These are phyloP conservation scores for Fusarium beomiforme DNA, from an alignment of 2,329 filamentous ascomycete species.

Conservation along the genomic window DNA sequence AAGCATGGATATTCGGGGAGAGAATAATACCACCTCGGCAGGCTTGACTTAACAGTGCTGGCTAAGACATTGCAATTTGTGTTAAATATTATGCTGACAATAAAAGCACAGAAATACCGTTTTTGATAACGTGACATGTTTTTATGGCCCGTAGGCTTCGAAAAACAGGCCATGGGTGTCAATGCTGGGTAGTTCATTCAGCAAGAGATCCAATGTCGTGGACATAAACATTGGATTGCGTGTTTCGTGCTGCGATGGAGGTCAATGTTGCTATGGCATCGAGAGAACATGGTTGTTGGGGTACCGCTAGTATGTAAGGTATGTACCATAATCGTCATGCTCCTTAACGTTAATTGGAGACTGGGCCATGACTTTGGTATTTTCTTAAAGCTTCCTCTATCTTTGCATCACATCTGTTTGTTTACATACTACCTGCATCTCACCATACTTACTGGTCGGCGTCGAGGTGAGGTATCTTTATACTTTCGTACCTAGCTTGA, in stretches of 20 bases:
- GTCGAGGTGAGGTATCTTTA: neutral
- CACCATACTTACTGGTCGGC: neutral
- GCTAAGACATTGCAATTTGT: neutral
- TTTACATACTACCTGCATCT: neutral
- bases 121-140: neutral
- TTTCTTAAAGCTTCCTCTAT: neutral
- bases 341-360: conserved; percentile 6
- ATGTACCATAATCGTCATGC: conserved; percentile 3
- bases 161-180: conserved; percentile 5
- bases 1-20: neutral
- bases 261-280: conserved; percentile 25
- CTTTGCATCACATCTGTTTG: neutral
- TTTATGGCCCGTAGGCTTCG: neutral
- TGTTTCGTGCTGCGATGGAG: conserved; percentile 13
- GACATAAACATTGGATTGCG: conserved; percentile 16
- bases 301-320: neutral
- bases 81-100: neutral
- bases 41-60: neutral
- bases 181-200: neutral
- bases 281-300: neutral
- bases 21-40: neutral
- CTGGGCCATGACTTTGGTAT: conserved; percentile 1
- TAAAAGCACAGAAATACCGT: neutral
- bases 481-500: neutral
- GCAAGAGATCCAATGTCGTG: neutral